Base-by-base conservation (phyloP, 805 yeast species). In the Candida pseudofarinosa region DNA sequence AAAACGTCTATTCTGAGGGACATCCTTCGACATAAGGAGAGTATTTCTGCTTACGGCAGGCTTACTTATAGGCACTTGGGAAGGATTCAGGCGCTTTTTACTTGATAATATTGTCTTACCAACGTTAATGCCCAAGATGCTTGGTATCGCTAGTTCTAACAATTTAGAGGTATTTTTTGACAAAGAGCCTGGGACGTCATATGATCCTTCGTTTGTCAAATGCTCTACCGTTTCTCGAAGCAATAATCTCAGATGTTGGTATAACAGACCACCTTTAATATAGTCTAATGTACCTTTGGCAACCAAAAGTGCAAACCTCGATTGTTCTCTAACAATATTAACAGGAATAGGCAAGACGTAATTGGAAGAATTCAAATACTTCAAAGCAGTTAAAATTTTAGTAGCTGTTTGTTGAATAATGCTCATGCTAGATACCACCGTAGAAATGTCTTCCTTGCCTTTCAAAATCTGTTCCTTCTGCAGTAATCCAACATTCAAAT, bases 201-300 rank as follows among this genome's bases (percentile, higher is more conserved):
- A 62, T 16, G 62, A 63, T 37, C 79, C 73, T 51, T 81, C 85
- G 12, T 58, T 52, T 49, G 69, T 77, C 44, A 84, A 62, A 38
- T 74, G 77, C 17, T 68, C 62, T 2, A 83, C 60, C 2, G 80
- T 70, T 23, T 67, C 74, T 16, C 69, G 60, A 37, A 88, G 62
- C 38, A 85, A 63, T 28, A 63, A 71, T 50, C 80, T 83, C 56
- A 83, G 79, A 40, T 82, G 88, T 55, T 80, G 85, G 56, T 83
- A 81, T 42, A 88, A 62, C 1, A 91, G 81, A 0, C 96, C 96
- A 32, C 89, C 88, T 56, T 87, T 80, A 2, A 87, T 81, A 56
- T 86, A 88, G 48, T 88, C 96, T 43, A 89, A 67, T 0, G 88
- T 79, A 13, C 95, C 89, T 40, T 79, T 79, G 0, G 89, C 88